These are phyloP conservation scores for Wickerhamiella galacta DNA, from an alignment of 805 yeast genomes.

Conservation along the genomic window DNA sequence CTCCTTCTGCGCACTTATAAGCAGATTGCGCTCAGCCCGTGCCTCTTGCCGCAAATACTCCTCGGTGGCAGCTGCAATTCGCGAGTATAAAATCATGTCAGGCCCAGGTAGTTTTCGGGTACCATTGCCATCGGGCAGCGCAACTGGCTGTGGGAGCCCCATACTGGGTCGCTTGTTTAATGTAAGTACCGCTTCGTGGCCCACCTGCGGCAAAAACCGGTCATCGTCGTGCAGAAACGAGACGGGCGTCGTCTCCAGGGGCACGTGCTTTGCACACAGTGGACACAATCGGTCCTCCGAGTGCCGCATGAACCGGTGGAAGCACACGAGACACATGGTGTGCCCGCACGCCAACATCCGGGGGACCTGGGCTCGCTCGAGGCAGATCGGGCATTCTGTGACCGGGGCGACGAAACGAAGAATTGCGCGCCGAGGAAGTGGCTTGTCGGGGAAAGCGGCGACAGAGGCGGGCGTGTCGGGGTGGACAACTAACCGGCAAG, in stretches of 20 bases:
- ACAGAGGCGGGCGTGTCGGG: constrained; percentile 25
- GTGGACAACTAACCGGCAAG: constrained; percentile 71
- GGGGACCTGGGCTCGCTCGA: constrained; percentile 74
- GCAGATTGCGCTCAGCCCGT: constrained; percentile 39
- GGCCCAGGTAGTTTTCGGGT: constrained; percentile 5
- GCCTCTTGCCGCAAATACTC: constrained; percentile 38
- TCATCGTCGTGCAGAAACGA: constrained; percentile 9
- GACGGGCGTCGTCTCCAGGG: constrained; percentile 9
- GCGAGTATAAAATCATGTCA: constrained; percentile 32
- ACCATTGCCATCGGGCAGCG: constrained; percentile 7
- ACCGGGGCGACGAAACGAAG: constrained; percentile 61
- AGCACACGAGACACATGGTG: constrained; percentile 68
- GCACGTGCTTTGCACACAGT: constrained; percentile 11
- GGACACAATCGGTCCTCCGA: constrained; percentile 13
- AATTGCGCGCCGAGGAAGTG: constrained; percentile 43
- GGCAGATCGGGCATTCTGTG: constrained; percentile 76
- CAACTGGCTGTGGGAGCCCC: constrained; percentile 1
- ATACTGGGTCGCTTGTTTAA: constrained; percentile 8
- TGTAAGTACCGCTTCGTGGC: constrained; percentile 12
- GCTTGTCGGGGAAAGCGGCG: constrained; percentile 36
- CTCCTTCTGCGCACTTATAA: constrained; percentile 34
- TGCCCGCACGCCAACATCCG: constrained; percentile 95
- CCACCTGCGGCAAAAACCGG: constrained; percentile 11
- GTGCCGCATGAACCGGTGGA: constrained; percentile 48
- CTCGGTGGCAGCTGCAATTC: constrained; percentile 52